phyloP scores from a whole-genome alignment of 2,329 filamentous ascomycete species.

The Clonostachys rhizophaga region DNA sequence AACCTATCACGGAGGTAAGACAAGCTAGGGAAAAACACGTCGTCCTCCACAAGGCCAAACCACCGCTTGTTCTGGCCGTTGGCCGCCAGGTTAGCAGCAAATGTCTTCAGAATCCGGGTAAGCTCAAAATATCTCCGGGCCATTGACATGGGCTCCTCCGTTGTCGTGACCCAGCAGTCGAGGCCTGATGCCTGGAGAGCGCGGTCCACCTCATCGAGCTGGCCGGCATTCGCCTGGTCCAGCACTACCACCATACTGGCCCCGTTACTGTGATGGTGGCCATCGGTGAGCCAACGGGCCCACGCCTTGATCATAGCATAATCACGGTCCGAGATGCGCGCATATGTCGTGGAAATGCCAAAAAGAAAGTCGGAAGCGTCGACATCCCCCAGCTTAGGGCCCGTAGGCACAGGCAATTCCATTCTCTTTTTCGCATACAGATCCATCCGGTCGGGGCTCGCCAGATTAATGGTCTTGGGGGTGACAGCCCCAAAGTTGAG shows the following conservation, averaged over 20 bases:
- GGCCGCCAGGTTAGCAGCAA: constrained; percentile 22
- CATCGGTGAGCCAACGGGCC: constrained; percentile 39
- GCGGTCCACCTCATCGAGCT: constrained; percentile 21
- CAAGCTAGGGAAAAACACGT: constrained; percentile 39
- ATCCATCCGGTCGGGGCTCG: constrained; percentile 12
- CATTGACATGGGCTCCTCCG: constrained; percentile 20
- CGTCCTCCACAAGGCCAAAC: constrained; percentile 38
- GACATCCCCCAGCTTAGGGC: constrained; percentile 19
- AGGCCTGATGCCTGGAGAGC: constrained; percentile 29
- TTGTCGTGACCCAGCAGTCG: constrained; percentile 26
- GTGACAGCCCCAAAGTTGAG: constrained; percentile 21
- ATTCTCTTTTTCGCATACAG: constrained; percentile 20
- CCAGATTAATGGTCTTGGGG: constrained; percentile 17
- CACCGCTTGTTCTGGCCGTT: constrained; percentile 30
- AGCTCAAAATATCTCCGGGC: constrained; percentile 31
- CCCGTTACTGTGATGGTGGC: constrained; percentile 31
- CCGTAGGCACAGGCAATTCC: constrained; percentile 22
- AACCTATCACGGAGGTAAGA: constrained; percentile 29
- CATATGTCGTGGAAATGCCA: constrained; percentile 36
- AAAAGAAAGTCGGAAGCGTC: constrained; percentile 36
- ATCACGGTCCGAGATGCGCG: constrained; percentile 28
- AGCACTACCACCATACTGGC: constrained; percentile 34
- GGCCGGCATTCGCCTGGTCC: constrained; percentile 24
- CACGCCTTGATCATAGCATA: constrained; percentile 33
- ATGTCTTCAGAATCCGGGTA: constrained; percentile 22